A percentile compares a stretch with the other conserved stretches of the same genome.
Conservation (phyloP, 352 stramenopile genomes). For the Globisporangium lucens region DNA sequence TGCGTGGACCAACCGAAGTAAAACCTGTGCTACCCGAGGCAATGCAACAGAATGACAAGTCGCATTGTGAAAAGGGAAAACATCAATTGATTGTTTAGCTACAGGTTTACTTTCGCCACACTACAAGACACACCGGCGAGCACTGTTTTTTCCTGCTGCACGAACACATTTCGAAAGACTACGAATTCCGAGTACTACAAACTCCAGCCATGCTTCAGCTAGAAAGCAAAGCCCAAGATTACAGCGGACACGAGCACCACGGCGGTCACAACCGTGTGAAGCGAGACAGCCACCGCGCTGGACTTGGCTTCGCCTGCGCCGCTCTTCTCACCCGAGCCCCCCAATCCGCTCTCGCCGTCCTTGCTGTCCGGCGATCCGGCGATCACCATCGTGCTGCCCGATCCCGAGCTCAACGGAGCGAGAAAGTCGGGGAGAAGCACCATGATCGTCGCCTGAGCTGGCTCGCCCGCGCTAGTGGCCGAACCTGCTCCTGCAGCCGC, state of each 20-base stretch:
- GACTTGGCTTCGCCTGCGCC: constrained; percentile 12
- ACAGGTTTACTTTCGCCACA: constrained; percentile 2
- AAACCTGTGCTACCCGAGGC: not conserved
- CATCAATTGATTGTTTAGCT: not conserved
- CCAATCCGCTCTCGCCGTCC: constrained; percentile 20
- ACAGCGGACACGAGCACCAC: not conserved
- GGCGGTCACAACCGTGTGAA: not conserved
- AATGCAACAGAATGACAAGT: not conserved
- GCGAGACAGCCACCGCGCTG: not conserved
- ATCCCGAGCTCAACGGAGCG: constrained; percentile 33
- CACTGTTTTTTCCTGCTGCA: not conserved
- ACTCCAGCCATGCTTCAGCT: not conserved
- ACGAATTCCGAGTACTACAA: not conserved
- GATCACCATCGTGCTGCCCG: constrained; percentile 39
- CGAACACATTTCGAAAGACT: not conserved
- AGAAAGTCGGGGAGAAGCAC: constrained; percentile 50
- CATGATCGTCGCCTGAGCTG: constrained; percentile 50
- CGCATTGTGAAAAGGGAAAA: not conserved
- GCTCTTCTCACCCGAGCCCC: constrained; percentile 15
- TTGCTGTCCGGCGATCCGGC: constrained; percentile 24
- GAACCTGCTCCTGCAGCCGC: not conserved
- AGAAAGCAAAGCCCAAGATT: not conserved
- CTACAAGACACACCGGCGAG: not conserved
- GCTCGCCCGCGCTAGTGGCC: not conserved
- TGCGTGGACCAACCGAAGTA: too few relatives aligned